These are phyloP conservation scores for Grosmannia penicillata DNA, from an alignment of 2,329 filamentous ascomycete genomes.

Conservation along the genomic window DNA sequence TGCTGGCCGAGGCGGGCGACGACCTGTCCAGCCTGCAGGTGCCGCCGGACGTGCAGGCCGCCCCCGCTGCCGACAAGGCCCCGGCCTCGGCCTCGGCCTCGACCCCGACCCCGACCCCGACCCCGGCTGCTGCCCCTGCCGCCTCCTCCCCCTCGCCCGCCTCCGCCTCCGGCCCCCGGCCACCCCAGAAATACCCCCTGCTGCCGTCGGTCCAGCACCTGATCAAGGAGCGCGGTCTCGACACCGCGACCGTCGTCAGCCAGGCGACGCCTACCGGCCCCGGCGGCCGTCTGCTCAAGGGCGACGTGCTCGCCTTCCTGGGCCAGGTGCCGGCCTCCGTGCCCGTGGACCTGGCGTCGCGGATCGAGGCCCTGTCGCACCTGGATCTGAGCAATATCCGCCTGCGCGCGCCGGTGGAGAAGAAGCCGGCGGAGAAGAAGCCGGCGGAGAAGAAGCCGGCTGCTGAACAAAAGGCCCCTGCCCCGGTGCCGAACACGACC, in stretches of 20 bases:
- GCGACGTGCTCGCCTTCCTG: constrained; percentile 82
- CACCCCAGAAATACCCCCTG: constrained; percentile 52
- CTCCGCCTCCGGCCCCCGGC: constrained; percentile 34
- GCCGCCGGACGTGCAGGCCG: constrained; percentile 49
- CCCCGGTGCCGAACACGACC: constrained; percentile 22
- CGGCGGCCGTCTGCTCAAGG: constrained; percentile 79
- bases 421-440: constrained; percentile 10
- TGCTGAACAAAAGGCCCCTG: constrained; percentile 12
- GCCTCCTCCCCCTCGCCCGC: constrained; percentile 10
- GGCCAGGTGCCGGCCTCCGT: constrained; percentile 61
- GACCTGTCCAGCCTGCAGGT: constrained; percentile 62
- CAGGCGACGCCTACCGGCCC: constrained; percentile 83
- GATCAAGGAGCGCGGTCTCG: constrained; percentile 63
- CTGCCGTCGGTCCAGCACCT: constrained; percentile 75
- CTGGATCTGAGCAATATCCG: constrained; percentile 95
- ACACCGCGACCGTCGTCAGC: constrained; percentile 52
- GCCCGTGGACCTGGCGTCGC: constrained; percentile 54
- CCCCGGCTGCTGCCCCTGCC: constrained; percentile 1
- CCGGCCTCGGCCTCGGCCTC: background rate
- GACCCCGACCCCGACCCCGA: constrained; percentile 11
- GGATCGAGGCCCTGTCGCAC: constrained; percentile 61
- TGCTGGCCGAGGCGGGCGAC: constrained; percentile 69
- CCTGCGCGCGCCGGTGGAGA: constrained; percentile 31
- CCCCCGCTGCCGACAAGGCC: constrained; percentile 5
- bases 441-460: constrained; percentile 23